Conservation (phyloP, 2,329 filamentous ascomycete genomes). For the Neofusicoccum sp. region DNA sequence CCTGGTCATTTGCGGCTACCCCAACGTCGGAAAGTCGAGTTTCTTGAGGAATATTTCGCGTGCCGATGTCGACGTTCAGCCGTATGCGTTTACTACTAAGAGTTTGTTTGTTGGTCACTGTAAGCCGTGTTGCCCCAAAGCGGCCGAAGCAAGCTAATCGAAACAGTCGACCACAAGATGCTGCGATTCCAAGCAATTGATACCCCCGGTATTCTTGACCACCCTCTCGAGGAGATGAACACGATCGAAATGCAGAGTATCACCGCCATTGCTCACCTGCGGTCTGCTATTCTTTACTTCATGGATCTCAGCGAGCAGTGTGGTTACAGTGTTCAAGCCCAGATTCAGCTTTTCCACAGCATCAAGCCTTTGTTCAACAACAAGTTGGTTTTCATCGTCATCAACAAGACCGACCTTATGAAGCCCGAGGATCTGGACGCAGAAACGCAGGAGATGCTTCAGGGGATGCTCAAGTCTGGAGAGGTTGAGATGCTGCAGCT, state of each 20-base stretch:
- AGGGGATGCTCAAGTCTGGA: constrained; percentile 76
- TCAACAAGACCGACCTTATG: constrained; percentile 97
- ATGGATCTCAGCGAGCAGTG: constrained; percentile 98
- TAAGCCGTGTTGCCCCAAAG: not conserved
- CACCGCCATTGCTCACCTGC: constrained; percentile 93
- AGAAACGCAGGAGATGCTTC: constrained; percentile 73
- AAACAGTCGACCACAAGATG: constrained; percentile 91
- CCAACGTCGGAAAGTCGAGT: constrained; percentile 95
- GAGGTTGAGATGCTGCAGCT: constrained; percentile 92
- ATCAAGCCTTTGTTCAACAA: constrained; percentile 97
- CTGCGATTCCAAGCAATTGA: constrained; percentile 89
- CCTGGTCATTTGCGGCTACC: constrained; percentile 93
- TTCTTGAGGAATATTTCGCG: constrained; percentile 90
- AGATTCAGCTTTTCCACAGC: constrained; percentile 92
- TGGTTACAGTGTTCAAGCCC: constrained; percentile 87
- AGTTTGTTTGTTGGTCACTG: constrained; percentile 93
- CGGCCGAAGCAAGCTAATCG: constrained; percentile 64
- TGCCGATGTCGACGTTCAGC: constrained; percentile 94
- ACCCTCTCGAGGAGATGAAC: constrained; percentile 98
- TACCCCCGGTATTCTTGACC: constrained; percentile 96
- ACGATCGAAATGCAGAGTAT: constrained; percentile 99
- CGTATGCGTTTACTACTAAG: constrained; percentile 98
- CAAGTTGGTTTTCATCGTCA: constrained; percentile 92
- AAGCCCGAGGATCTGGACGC: constrained; percentile 82
- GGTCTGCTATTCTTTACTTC: constrained; percentile 94